phyloP scores from a whole-genome alignment of 2,329 filamentous ascomycete genomes.

The Fonsecaea nubica region DNA sequence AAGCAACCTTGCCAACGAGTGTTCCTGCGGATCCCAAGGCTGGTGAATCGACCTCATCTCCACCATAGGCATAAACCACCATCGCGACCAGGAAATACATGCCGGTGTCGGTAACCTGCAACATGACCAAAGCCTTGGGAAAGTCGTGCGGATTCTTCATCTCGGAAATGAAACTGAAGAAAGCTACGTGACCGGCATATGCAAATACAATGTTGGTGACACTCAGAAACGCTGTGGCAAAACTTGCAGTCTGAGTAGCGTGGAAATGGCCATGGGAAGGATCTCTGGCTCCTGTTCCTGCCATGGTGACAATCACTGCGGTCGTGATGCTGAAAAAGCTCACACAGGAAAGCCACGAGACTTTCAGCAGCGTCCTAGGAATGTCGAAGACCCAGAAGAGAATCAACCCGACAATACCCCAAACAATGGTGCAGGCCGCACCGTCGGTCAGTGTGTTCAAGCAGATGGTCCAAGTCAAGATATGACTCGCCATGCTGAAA shows the following conservation, averaged over 20 bases:
- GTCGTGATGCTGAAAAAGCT: constrained; percentile 70
- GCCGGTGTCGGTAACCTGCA: constrained; percentile 64
- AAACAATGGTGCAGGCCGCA: constrained; percentile 68
- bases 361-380: constrained; percentile 67
- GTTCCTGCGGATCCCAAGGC: constrained; percentile 68
- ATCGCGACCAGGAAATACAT: constrained; percentile 71
- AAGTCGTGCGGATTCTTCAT: constrained; percentile 67
- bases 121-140: constrained; percentile 66
- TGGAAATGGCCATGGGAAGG: constrained; percentile 57
- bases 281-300: constrained; percentile 64
- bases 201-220: constrained; percentile 75
- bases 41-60: constrained; percentile 66
- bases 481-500: constrained; percentile 75
- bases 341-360: constrained; percentile 67
- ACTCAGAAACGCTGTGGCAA: constrained; percentile 65
- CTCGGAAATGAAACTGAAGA: constrained; percentile 71
- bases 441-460: constrained; percentile 69
- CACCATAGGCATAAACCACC: constrained; percentile 72
- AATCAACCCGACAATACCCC: constrained; percentile 64
- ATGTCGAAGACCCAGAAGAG: constrained; percentile 66
- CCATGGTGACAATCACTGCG: constrained; percentile 71
- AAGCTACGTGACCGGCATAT: constrained; percentile 72
- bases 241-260: constrained; percentile 51
- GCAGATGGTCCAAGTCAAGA: constrained; percentile 72
- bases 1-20: constrained; percentile 68